These are phyloP conservation scores for Acacia concinna DNA, from an alignment of 331 rosid genomes.

Conservation along the genomic window DNA sequence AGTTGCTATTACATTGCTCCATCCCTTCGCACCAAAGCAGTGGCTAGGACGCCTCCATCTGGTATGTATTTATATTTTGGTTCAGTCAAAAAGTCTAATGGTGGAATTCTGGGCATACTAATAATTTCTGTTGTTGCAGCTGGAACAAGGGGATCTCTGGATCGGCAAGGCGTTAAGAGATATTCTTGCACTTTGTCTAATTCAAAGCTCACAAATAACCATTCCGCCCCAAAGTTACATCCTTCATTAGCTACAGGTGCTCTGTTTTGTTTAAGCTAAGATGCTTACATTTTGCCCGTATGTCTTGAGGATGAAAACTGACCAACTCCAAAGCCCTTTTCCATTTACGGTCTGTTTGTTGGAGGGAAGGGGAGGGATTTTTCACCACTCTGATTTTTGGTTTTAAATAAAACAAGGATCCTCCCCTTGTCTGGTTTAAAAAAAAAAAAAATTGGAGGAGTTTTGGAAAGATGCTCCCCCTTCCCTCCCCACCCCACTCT, in stretches of 20 bases:
- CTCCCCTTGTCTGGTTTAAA: neutral
- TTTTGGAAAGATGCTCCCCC: neutral
- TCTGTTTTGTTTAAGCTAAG: neutral
- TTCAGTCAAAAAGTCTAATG: neutral
- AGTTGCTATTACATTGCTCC: constrained; percentile 91
- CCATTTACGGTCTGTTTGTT: neutral
- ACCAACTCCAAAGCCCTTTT: neutral
- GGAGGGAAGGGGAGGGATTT: neutral
- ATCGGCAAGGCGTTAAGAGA: constrained; percentile 65
- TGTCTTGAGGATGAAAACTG: neutral
- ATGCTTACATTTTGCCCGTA: neutral
- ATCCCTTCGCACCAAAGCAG: constrained; percentile 75
- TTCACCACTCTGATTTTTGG: neutral
- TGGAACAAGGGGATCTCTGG: constrained; percentile 60
- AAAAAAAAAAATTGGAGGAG: neutral
- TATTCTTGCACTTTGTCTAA: constrained; percentile 51
- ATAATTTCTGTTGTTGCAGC: constrained; percentile 39
- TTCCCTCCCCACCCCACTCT: neutral
- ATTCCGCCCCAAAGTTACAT: constrained; percentile 62
- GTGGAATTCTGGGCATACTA: neutral
- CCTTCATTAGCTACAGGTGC: constrained; percentile 71
- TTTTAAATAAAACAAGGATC: neutral
- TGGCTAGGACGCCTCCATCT: constrained; percentile 76
- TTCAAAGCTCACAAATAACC: constrained; percentile 55
- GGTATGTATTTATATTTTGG: constrained; percentile 49